Evolutionary conservation across 768 basidiomycete genomes (phyloP).

Genomic region (Boletales sp.): DNA sequence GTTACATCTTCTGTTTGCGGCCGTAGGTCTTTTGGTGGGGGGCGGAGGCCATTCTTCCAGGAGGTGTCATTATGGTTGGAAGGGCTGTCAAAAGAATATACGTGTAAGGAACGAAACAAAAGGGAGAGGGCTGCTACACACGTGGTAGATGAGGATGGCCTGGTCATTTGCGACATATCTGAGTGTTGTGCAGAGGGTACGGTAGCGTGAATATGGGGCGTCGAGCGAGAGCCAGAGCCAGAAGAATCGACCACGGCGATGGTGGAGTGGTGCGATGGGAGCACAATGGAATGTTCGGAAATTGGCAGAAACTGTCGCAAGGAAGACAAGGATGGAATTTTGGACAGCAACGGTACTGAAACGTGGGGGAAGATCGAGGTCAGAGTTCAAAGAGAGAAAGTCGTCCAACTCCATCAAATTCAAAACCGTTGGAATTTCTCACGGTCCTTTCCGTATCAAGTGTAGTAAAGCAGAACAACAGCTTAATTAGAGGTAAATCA

Average conservation of each 20-base stretch:
- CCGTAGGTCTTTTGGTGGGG: slow-evolving; percentile 86
- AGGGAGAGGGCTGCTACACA: slow-evolving; percentile 7
- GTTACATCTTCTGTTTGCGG: slow-evolving; percentile 98
- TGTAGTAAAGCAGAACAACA: too few relatives aligned
- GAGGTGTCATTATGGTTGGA: slow-evolving; percentile 30
- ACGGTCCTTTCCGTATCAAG: slow-evolving; percentile 13
- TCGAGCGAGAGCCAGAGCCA: slow-evolving; percentile 9
- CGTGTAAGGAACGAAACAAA: slow-evolving; percentile 3
- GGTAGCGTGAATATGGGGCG: slow-evolving; percentile 10
- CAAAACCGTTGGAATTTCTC: slow-evolving; percentile 23
- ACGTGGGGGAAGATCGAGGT: slow-evolving; percentile 24
- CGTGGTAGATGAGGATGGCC: slow-evolving; percentile 32
- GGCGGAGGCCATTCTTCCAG: slow-evolving; percentile 79
- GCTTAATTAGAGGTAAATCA: too few relatives aligned
- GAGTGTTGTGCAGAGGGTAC: slow-evolving; percentile 8
- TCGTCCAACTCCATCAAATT: slow-evolving; percentile 23
- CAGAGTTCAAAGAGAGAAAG: slow-evolving; percentile 26
- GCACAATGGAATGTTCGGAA: slow-evolving; percentile 13
- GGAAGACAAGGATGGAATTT: background rate
- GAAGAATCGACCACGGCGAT: slow-evolving; percentile 21
- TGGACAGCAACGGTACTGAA: slow-evolving; percentile 1
- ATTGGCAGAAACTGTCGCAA: slow-evolving; percentile 12
- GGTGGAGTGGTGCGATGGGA: slow-evolving; percentile 17
- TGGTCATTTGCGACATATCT: slow-evolving; percentile 30
- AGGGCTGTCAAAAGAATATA: slow-evolving; percentile 15